Base-by-base conservation (phyloP, 441 rosid genomes). In the Erodium texanum region DNA sequence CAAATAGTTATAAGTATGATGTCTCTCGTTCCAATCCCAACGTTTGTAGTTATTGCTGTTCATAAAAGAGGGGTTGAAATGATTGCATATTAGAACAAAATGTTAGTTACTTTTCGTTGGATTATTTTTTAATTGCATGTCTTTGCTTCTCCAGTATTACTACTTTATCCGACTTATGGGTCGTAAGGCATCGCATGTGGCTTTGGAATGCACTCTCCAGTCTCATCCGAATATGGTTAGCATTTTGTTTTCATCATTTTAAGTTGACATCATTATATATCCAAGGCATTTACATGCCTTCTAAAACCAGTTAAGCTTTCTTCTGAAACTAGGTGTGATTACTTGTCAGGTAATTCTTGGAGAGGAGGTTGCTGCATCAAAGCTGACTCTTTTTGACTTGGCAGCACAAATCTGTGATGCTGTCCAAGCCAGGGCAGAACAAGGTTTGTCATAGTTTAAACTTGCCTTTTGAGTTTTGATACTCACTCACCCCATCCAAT, bases 161-260 rank as follows among this genome's bases (percentile, higher is more conserved):
- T 95, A 92, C 74, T 92, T 92, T 75, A 89, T 95, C 71, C 92
- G 98, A 70, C 93, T 92, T 75, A 95, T 92, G 99, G 99, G 98
- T 32, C 82, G 97, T 69, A 92, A 87, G 86, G 91, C 91, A 74
- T 95, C 99, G 12, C 98, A 95, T 82, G 99, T 95, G 73, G 97
- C 99, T 19, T 86, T 95, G 72, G 99, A 95, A 72, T 95, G 99
- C 84, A 84, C 99, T 41, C 96, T 92, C 59, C 97, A 95, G 77
- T 89, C 99, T 78, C 99, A 95, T 78, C 99, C 98, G 0, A 95
- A 95, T 77, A 81, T 95, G 99, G 99, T 90, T 58, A 16, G 92
- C 76, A 68, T 24, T 24, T 27, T 9, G 52, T 36, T 69, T 43
- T 43, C 5, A 62, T 69, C 23, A 63, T 9, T 73, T 41, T 43